Percentiles rank a stretch among this genome's conserved stretches.
Conservation (phyloP, 768 basidiomycete genomes). For the Lactarius deliciosus region DNA sequence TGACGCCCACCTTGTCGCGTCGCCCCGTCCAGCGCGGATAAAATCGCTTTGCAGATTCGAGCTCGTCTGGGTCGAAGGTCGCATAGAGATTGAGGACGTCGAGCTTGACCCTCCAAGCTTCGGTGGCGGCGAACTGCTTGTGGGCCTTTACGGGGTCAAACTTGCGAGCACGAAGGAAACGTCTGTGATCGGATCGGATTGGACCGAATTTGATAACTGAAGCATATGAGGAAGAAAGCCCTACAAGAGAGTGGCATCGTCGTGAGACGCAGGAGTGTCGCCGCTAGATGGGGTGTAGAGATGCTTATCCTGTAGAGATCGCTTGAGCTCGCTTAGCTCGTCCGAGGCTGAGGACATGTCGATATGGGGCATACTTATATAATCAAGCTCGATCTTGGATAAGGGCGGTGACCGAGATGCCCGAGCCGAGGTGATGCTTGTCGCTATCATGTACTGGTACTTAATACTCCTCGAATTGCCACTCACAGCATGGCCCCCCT, state of each 20-base stretch:
- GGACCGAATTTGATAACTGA: background rate
- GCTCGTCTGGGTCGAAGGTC: conserved; percentile 56
- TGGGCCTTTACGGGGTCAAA: conserved; percentile 63
- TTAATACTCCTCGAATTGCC: background rate
- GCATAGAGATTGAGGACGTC: conserved; percentile 63
- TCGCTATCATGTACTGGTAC: background rate
- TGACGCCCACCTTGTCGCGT: conserved; percentile 58
- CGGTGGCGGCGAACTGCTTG: conserved; percentile 66
- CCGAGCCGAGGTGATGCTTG: conserved; percentile 2
- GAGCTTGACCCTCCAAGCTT: conserved; percentile 66
- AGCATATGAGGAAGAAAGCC: conserved; percentile 30
- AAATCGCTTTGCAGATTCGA: conserved; percentile 57
- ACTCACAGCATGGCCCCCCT: conserved; percentile 5
- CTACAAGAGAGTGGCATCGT: conserved; percentile 67
- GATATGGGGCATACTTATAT: background rate
- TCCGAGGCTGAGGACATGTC: background rate
- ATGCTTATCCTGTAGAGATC: background rate
- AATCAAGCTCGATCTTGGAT: background rate
- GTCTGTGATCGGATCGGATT: conserved; percentile 42
- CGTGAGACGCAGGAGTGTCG: conserved; percentile 47
- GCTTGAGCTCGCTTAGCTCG: conserved; percentile 3
- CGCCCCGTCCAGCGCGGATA: conserved; percentile 84
- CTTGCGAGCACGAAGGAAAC: conserved; percentile 78
- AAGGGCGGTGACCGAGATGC: conserved; percentile 1
- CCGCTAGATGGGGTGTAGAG: conserved; percentile 31